Conservation (phyloP, 2,329 filamentous ascomycete genomes). For the Colletotrichum liaoningense region DNA sequence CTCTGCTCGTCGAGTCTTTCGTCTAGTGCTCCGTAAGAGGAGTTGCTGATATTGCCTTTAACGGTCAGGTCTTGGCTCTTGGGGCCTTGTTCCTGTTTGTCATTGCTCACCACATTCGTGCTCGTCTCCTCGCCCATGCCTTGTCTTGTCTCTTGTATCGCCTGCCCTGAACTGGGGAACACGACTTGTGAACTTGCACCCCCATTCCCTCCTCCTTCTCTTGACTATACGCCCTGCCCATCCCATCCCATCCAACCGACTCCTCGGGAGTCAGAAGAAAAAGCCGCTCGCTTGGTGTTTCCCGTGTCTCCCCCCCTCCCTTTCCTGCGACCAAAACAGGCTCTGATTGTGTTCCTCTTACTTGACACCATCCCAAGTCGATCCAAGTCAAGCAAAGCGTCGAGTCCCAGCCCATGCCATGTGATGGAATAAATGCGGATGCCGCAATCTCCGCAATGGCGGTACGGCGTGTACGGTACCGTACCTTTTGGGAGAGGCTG, state of each 20-base stretch:
- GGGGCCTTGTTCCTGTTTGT: not conserved
- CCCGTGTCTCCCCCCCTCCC: not conserved
- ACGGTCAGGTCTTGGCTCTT: not conserved
- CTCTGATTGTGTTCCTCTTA: slow-evolving; percentile 7
- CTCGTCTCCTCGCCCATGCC: not conserved
- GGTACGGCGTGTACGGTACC: not conserved
- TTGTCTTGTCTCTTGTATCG: not conserved
- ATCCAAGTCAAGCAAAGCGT: slow-evolving; percentile 27
- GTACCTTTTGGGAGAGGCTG: not conserved
- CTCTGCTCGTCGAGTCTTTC: not conserved
- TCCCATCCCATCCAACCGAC: not conserved
- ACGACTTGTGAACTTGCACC: not conserved
- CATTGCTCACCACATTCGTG: not conserved
- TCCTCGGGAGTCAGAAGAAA: not conserved
- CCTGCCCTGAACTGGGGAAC: not conserved
- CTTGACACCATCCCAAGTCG: slow-evolving; percentile 16
- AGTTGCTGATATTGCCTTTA: not conserved
- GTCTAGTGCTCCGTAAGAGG: no score
- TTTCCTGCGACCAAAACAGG: not conserved
- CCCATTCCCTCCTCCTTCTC: not conserved
- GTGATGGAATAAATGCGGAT: slow-evolving; percentile 27
- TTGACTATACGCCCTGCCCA: slow-evolving; percentile 3
- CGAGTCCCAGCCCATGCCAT: slow-evolving; percentile 26
- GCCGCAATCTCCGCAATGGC: slow-evolving; percentile 26
- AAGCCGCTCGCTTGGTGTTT: not conserved